phyloP scores from a whole-genome alignment of 495 filamentous ascomycete species.

The Hypoxylon fragiforme region DNA sequence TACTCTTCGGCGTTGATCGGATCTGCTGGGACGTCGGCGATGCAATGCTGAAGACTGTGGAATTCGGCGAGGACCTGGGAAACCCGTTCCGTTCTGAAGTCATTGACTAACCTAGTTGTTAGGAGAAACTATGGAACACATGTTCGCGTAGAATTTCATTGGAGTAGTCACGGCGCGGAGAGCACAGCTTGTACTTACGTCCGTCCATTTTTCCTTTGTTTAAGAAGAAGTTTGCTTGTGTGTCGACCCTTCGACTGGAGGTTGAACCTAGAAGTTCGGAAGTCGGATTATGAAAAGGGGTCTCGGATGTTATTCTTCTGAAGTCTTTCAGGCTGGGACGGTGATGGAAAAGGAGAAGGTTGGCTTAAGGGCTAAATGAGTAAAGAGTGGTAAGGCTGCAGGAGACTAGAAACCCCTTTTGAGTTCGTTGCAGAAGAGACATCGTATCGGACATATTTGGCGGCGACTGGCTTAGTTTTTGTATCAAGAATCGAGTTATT shows the following conservation, averaged over 20 bases:
- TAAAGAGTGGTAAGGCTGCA: conserved; percentile 30
- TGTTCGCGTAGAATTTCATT: conserved; percentile 9
- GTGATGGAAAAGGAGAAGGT: conserved; percentile 15
- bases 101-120: conserved; percentile 67
- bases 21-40: conserved; percentile 67
- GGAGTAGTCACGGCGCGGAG: conserved; percentile 6
- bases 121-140: conserved; percentile 25
- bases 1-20: conserved; percentile 66
- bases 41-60: conserved; percentile 77
- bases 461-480: conserved; percentile 35
- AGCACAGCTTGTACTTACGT: conserved; percentile 33
- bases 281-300: conserved; percentile 8
- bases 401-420: conserved; percentile 26
- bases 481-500: conserved; percentile 29
- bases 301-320: conserved; percentile 7
- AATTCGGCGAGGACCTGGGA: conserved; percentile 86
- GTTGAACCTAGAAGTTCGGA: conserved; percentile 5
- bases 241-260: conserved; percentile 5
- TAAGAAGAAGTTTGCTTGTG: conserved; percentile 10
- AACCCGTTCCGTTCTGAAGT: conserved; percentile 77
- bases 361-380: conserved; percentile 16
- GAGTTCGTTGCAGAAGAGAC: conserved; percentile 26
- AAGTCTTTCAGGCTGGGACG: conserved; percentile 10
- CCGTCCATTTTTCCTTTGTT: conserved; percentile 37
- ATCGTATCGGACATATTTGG: conserved; percentile 28